A percentile compares a stretch with the other conserved stretches of the same genome.
Conservation (phyloP, 2,329 filamentous ascomycete genomes). For the Paraphoma sp. region DNA sequence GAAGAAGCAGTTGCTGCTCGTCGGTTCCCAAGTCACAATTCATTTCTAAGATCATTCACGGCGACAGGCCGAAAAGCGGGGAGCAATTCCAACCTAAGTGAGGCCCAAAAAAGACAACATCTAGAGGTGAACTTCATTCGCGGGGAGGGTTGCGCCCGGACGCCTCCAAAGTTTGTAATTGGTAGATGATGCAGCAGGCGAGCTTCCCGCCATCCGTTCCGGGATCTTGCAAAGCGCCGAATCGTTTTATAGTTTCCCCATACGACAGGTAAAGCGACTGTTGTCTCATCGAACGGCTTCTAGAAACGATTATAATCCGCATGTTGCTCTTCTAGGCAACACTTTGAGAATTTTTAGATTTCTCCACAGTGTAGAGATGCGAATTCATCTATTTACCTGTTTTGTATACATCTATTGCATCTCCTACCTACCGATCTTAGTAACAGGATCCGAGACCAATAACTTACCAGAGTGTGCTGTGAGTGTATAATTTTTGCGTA, state of each 20-base stretch:
- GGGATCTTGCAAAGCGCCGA: not conserved
- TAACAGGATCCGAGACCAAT: not conserved
- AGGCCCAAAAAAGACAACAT: not conserved
- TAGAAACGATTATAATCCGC: not conserved
- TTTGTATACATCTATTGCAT: not conserved
- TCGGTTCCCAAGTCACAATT: too few species aligned
- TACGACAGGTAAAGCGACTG: not conserved
- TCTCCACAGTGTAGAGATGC: not conserved
- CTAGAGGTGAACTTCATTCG: not conserved
- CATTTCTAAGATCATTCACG: too few species aligned
- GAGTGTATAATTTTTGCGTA: not conserved
- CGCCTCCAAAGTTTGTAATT: not conserved
- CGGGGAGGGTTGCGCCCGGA: too few species aligned
- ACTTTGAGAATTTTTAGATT: not conserved
- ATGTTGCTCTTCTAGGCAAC: not conserved
- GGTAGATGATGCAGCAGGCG: not conserved
- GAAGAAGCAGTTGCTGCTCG: too few species aligned
- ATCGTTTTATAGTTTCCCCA: not conserved
- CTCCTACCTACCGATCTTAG: not conserved
- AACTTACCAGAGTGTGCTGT: not conserved
- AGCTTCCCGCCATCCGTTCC: not conserved
- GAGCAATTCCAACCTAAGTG: too few species aligned
- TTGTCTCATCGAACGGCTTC: not conserved
- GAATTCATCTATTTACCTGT: not conserved
- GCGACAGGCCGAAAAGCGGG: too few species aligned